Evolutionary conservation across 768 basidiomycete genomes (phyloP), one percentile per base, ranked within the genome.

Genomic region (Coprinellus micaceus): DNA sequence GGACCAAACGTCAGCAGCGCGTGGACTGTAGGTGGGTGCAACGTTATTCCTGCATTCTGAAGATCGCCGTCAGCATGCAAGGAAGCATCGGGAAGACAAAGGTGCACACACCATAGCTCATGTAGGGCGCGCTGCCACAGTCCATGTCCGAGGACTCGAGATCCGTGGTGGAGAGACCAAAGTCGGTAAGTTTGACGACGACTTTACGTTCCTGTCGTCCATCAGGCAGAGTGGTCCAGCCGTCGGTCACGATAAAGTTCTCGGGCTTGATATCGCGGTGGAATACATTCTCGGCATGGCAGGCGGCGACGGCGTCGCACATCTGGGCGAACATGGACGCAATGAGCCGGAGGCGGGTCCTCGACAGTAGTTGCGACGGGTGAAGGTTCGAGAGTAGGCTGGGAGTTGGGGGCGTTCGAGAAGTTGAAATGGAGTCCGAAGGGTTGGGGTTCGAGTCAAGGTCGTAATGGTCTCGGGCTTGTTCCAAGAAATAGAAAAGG

Each of bases 261-360:
- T 98, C 96, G 0, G 96, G 96, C 76, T 99, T 99, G 82, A 99
- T 98, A 71, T 99, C 96, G 58, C 96, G 85, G 69, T 99, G 96
- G 67, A 88, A 93, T 59, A 99, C 90, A 36, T 87, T 87, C 59
- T 88, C 85, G 17, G 86, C 86, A 68, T 99, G 96, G 73, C 96
- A 98, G 5, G 89, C 85, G 2, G 92, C 91, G 12, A 99, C 95
- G 43, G 96, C 95, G 60, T 95, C 92, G 68, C 96, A 98, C 96
- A 99, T 99, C 74, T 98, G 97, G 19, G 84, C 78, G 72, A 99
- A 98, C 96, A 99, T 99, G 68, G 91, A 88, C 2, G 94, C 86
- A 66, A 99, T 94, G 62, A 99, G 84, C 15, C 91, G 88, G 26
- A 99, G 83, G 56, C 96, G 89, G 39, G 88, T 89, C 54, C 85